phyloP scores from a whole-genome alignment of 1,139 yeast genomes.

The Protomyces inundatus region DNA sequence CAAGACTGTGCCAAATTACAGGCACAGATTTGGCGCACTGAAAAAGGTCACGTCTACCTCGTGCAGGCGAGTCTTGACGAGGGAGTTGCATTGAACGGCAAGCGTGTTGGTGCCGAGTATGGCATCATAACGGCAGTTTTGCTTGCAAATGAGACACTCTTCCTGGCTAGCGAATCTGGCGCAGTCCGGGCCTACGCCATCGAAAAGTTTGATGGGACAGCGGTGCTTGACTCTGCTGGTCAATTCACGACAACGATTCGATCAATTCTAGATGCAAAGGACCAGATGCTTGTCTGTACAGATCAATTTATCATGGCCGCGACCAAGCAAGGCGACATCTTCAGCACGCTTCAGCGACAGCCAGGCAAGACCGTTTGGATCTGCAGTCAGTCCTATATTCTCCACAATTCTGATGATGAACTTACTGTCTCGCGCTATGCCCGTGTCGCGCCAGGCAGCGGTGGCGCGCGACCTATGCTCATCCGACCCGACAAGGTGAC shows the following conservation, averaged over 20 bases:
- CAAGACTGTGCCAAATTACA: neutral
- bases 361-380: neutral
- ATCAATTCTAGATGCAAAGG: neutral
- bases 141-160: neutral
- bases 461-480: neutral
- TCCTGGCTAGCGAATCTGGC: neutral
- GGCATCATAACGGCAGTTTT: neutral
- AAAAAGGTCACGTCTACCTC: slow-evolving; percentile 1
- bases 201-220: neutral
- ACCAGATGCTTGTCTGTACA: neutral
- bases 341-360: neutral
- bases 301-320: neutral
- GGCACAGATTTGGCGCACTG: neutral
- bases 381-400: neutral
- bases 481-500: neutral
- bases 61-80: neutral
- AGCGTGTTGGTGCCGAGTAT: neutral
- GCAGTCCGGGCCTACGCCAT: neutral
- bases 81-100: neutral
- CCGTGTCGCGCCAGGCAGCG: neutral
- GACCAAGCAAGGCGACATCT: neutral
- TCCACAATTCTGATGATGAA: neutral
- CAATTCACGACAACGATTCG: neutral
- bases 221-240: neutral
- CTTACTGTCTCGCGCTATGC: neutral